Percentiles rank a stretch among this genome's conserved stretches.
These are phyloP conservation scores for Gloeophyllum trabeum DNA, from an alignment of 768 basidiomycete genomes.

Conservation along the genomic window DNA sequence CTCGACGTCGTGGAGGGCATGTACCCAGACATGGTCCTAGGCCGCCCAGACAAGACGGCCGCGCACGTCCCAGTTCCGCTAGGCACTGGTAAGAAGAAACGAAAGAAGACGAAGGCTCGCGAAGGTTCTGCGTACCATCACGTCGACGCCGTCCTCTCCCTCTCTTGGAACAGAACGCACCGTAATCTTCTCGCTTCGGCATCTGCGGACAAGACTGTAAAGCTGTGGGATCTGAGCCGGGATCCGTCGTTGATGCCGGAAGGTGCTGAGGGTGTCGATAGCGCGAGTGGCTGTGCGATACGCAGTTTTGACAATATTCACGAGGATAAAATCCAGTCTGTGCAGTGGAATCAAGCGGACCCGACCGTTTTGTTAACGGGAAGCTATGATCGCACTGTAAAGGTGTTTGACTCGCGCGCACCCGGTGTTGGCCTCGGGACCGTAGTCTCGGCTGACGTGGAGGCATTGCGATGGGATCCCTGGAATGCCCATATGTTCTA, in stretches of 20 bases:
- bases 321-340: slow-evolving; percentile 91
- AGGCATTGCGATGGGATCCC: slow-evolving; percentile 91
- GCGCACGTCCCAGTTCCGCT: slow-evolving; percentile 68
- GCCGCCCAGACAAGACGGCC: slow-evolving; percentile 75
- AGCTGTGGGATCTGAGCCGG: slow-evolving; percentile 90
- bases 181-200: slow-evolving; percentile 88
- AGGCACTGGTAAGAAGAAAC: slow-evolving; percentile 96
- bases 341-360: slow-evolving; percentile 88
- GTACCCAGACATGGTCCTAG: slow-evolving; percentile 88
- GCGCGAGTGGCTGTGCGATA: slow-evolving; percentile 46
- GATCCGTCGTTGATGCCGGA: slow-evolving; percentile 28
- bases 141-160: slow-evolving; percentile 86
- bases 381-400: slow-evolving; percentile 90
- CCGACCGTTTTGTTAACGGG: slow-evolving; percentile 88
- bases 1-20: slow-evolving; percentile 88
- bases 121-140: slow-evolving; percentile 56
- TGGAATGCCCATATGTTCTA: slow-evolving; percentile 86
- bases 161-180: slow-evolving; percentile 88
- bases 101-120: slow-evolving; percentile 73
- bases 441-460: slow-evolving; percentile 83
- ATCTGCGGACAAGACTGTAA: slow-evolving; percentile 91
- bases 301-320: slow-evolving; percentile 75
- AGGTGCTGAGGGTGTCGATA: slow-evolving; percentile 33
- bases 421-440: slow-evolving; percentile 79
- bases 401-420: slow-evolving; percentile 85